phyloP scores from a whole-genome alignment of 192 early-diverging fungal genomes.

The Diversispora epigaea region DNA sequence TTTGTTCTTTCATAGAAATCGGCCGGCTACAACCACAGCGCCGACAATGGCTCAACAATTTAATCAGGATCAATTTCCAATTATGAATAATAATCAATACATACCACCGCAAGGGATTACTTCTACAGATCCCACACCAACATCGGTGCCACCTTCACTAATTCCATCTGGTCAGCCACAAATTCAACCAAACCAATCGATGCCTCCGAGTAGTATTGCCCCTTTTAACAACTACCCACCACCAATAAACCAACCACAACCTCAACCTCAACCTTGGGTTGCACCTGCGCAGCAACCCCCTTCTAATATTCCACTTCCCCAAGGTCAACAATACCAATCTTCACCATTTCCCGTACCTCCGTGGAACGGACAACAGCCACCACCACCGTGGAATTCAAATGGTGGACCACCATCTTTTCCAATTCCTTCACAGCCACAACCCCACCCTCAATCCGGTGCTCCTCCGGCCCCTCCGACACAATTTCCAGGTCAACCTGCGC shows the following conservation, averaged over 20 bases:
- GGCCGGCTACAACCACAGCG: constrained; percentile 5
- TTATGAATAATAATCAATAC: constrained; percentile 14
- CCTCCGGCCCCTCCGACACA: not conserved
- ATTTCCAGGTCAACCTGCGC: not conserved
- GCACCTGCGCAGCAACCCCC: constrained; percentile 2
- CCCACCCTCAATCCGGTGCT: no score
- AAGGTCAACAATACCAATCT: not conserved
- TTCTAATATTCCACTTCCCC: constrained; percentile 4
- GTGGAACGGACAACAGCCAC: constrained; percentile 10
- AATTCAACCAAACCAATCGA: no score
- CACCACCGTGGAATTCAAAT: constrained; percentile 27
- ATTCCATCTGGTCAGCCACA: not conserved
- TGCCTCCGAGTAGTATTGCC: no score
- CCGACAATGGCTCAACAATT: constrained; percentile 1
- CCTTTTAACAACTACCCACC: not conserved
- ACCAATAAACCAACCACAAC: not conserved
- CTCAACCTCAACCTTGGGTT: constrained; percentile 1
- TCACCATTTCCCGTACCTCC: constrained; percentile 1
- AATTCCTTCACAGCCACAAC: not conserved
- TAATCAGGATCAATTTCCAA: constrained; percentile 13
- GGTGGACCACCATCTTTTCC: not conserved
- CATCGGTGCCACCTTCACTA: constrained; percentile 2
- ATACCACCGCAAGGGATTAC: not conserved
- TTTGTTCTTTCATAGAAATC: constrained; percentile 1
- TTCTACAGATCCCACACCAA: not conserved